Conservation (phyloP, 1,284 basidiomycete species). For the Wolfiporia cocos region DNA sequence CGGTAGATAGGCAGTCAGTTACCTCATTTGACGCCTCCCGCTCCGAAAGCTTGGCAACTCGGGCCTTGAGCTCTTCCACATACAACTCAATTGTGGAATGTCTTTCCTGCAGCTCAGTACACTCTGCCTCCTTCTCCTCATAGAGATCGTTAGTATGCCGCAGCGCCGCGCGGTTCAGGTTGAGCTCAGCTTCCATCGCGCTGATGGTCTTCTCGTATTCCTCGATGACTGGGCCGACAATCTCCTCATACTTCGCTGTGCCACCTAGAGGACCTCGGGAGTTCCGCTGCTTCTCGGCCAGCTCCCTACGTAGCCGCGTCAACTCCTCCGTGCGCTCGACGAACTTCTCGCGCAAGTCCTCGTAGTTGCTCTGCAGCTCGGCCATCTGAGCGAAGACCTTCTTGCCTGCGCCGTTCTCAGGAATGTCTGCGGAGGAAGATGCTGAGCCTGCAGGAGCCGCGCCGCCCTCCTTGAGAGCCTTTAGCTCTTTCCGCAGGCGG, state of each 20-base stretch:
- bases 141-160: constrained; percentile 88
- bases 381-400: constrained; percentile 71
- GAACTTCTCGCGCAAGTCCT: constrained; percentile 78
- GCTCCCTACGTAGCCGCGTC: constrained; percentile 67
- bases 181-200: constrained; percentile 92
- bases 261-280: constrained; percentile 57
- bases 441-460: constrained; percentile 17
- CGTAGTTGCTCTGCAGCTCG: constrained; percentile 77
- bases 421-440: constrained; percentile 9
- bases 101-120: constrained; percentile 59
- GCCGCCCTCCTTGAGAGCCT: constrained; percentile 65
- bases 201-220: constrained; percentile 98
- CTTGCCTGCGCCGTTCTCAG: constrained; percentile 60
- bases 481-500: constrained; percentile 84
- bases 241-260: constrained; percentile 86
- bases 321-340: constrained; percentile 86
- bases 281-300: constrained; percentile 64
- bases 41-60: constrained; percentile 81
- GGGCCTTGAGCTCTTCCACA: constrained; percentile 77
- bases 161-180: constrained; percentile 83
- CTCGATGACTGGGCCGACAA: constrained; percentile 95
- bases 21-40: constrained; percentile 90
- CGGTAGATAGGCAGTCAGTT: constrained; percentile 8
- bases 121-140: constrained; percentile 83
- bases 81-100: constrained; percentile 81